Conservation (phyloP, 2,329 filamentous ascomycete genomes). For the Pyricularia pennisetigena region DNA sequence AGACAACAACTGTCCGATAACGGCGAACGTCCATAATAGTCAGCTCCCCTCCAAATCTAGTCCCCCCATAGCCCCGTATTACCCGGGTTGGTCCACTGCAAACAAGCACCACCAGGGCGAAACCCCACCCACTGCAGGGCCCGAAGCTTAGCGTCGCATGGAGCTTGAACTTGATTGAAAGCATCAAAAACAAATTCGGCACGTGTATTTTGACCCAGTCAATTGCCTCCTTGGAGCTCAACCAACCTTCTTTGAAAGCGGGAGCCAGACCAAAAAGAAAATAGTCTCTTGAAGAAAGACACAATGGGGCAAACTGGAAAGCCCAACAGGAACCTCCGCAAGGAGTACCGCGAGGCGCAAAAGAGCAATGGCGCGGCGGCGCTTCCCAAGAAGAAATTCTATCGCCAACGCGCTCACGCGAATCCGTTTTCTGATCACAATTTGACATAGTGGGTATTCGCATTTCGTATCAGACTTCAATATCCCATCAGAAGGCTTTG, state of each 20-base stretch:
- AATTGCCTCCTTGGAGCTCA: neutral
- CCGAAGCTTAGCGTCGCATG: neutral
- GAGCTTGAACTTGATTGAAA: neutral
- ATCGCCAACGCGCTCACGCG: constrained; percentile 89
- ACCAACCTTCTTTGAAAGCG: neutral
- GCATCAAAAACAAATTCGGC: neutral
- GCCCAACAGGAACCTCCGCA: constrained; percentile 53
- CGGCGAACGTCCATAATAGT: neutral
- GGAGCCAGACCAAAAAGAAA: neutral
- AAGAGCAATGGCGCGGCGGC: constrained; percentile 42
- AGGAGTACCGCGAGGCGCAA: constrained; percentile 50
- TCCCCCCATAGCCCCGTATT: neutral
- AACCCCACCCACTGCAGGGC: neutral
- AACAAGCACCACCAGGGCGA: neutral
- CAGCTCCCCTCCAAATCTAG: neutral
- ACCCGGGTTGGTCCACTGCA: neutral
- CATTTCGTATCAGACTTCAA: neutral
- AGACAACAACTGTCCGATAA: neutral
- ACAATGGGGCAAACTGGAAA: constrained; percentile 33
- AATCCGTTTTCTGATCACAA: constrained; percentile 96
- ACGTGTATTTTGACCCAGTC: neutral
- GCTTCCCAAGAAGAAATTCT: constrained; percentile 90
- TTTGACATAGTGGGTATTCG: constrained; percentile 55
- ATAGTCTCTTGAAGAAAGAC: neutral
- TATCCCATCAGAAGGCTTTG: neutral